Conservation (phyloP, 768 basidiomycete genomes). For the Amanita inopinata region DNA sequence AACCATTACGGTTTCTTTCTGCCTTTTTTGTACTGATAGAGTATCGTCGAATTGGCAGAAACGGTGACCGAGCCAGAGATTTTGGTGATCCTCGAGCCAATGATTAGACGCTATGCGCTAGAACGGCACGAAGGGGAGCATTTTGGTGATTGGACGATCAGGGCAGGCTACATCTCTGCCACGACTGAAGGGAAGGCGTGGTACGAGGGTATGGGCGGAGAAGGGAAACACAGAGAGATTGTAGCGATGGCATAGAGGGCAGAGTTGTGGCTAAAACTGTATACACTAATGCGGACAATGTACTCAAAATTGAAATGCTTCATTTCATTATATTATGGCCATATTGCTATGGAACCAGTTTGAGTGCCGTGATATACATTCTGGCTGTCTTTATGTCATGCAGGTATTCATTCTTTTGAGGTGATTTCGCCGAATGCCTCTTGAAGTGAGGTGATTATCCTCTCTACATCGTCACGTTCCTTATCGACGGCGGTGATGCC, state of each 20-base stretch:
- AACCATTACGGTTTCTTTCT: no score
- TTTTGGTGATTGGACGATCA: constrained; percentile 93
- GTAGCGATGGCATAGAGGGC: not conserved
- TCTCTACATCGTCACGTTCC: constrained; percentile 67
- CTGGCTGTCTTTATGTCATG: not conserved
- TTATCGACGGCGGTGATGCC: constrained; percentile 71
- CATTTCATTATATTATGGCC: no score
- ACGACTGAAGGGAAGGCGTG: constrained; percentile 78
- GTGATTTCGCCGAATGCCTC: constrained; percentile 40
- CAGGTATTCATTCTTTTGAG: constrained; percentile 14
- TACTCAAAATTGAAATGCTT: no score
- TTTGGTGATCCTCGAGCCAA: constrained; percentile 75
- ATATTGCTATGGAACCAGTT: no score
- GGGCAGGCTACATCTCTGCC: constrained; percentile 82
- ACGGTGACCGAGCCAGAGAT: constrained; percentile 88
- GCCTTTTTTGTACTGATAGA: no score
- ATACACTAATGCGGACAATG: no score
- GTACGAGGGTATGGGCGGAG: constrained; percentile 80
- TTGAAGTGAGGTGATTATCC: constrained; percentile 54
- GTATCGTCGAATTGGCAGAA: no score
- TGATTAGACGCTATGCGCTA: constrained; percentile 91
- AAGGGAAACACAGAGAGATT: constrained; percentile 33
- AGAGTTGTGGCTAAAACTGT: no score
- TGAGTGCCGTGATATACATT: no score
- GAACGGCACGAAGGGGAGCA: constrained; percentile 82